Conservation (phyloP, 768 basidiomycete species). For the Mycena rosella region DNA sequence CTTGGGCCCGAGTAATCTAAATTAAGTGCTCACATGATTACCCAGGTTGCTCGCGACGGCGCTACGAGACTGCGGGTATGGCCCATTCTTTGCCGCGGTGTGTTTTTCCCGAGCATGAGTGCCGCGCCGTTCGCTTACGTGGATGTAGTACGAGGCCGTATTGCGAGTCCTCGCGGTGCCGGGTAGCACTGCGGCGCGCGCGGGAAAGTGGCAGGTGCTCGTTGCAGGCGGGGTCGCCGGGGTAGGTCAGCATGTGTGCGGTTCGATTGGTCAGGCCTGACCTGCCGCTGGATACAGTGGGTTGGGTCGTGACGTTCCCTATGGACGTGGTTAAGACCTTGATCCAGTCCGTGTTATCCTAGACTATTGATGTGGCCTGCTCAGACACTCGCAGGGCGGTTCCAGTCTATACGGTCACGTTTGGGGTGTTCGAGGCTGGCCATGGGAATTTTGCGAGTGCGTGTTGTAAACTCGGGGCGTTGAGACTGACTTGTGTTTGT, state of each 20-base stretch:
- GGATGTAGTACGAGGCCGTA: conserved; percentile 72
- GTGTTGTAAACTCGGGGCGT: no score
- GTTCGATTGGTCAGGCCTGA: neutral
- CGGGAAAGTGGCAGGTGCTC: conserved; percentile 63
- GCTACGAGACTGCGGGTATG: conserved; percentile 84
- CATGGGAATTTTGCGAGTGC: no score
- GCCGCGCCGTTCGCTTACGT: neutral
- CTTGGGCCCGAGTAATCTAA: no score
- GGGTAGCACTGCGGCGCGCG: conserved; percentile 24
- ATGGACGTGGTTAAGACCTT: conserved; percentile 94
- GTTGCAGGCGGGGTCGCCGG: conserved; percentile 86
- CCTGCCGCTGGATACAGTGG: conserved; percentile 53
- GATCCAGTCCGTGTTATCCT: no score
- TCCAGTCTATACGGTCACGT: conserved; percentile 87
- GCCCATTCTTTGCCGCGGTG: conserved; percentile 86
- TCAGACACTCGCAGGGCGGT: conserved; percentile 85
- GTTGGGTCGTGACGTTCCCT: conserved; percentile 89
- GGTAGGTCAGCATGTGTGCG: conserved; percentile 55
- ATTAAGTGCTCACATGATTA: no score
- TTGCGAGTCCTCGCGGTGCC: conserved; percentile 61
- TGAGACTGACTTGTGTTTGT: no score
- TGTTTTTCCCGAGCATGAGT: no score
- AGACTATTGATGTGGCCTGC: no score
- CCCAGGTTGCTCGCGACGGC: conserved; percentile 65
- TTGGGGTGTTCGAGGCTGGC: conserved; percentile 78